phyloP scores from a whole-genome alignment of 2,329 filamentous ascomycete species.

The Apiospora arundinis region DNA sequence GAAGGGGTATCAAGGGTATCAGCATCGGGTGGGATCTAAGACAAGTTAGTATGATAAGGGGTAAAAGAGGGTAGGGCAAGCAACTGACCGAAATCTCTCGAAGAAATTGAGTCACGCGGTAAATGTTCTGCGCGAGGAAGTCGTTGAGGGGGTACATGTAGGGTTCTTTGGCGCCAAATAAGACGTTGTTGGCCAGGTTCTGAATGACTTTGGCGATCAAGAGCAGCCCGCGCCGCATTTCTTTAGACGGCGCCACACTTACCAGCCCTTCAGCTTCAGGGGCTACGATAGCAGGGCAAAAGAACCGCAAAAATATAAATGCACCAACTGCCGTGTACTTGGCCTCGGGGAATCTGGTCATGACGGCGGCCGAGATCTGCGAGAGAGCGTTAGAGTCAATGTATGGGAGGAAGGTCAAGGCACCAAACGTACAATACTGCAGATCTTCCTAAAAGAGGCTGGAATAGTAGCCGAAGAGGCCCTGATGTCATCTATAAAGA shows the following conservation, averaged over 20 bases:
- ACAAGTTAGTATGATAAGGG: constrained; percentile 28
- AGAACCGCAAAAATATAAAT: constrained; percentile 75
- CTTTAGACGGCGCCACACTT: constrained; percentile 65
- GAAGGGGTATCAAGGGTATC: constrained; percentile 49
- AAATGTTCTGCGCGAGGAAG: constrained; percentile 72
- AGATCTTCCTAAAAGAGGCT: constrained; percentile 69
- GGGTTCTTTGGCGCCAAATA: constrained; percentile 74
- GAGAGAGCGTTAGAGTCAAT: constrained; percentile 26
- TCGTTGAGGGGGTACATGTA: constrained; percentile 76
- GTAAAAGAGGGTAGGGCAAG: background rate
- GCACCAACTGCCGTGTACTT: constrained; percentile 76
- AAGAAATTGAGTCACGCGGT: constrained; percentile 69
- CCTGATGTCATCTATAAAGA: constrained; percentile 75
- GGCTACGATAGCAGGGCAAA: constrained; percentile 74
- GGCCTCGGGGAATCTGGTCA: constrained; percentile 68
- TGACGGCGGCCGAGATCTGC: constrained; percentile 67
- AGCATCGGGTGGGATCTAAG: constrained; percentile 54
- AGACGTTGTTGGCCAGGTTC: constrained; percentile 74
- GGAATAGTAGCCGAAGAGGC: constrained; percentile 67
- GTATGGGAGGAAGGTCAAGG: background rate
- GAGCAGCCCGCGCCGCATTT: constrained; percentile 71
- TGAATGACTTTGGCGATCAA: constrained; percentile 76
- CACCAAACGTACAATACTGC: constrained; percentile 62
- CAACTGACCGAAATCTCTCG: constrained; percentile 68
- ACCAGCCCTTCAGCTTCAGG: constrained; percentile 73